Base-by-base conservation (phyloP, 2,329 filamentous ascomycete species). In the Hymenoscyphus albidus region DNA sequence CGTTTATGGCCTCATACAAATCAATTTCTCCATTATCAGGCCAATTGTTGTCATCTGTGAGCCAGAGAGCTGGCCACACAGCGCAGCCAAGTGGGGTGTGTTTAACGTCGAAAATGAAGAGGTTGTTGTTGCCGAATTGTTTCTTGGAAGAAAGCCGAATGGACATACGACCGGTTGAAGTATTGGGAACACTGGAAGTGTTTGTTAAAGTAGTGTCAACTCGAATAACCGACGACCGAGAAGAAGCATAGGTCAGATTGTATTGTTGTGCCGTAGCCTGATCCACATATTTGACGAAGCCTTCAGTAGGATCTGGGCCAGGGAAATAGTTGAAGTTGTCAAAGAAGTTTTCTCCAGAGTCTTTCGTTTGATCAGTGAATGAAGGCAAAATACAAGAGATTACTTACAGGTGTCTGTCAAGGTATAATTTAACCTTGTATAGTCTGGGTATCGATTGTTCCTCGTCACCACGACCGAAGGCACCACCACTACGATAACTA, bases 221-320 rank as follows among this genome's bases (percentile, higher is more conserved):
- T 55, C 78, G 80, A 38, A 90, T 73, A 18, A 89, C 70, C 10
- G 86, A 86, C 0, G 83, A 79, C 48, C 77, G 76, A 1, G 78
- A 70, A 0, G 82, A 81, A 5, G 86, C 84, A 70, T 84, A 85
- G 0, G 88, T 90, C 39, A 90, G 80, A 75, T 90, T 90, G 79
- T 82, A 66, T 70, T 76, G 61, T 13, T 60, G 35, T 9, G 73
- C 65, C 61, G 65, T 32, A 54, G 51, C 62, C 2, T 67, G 64
- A 14, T 68, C 66, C n/a, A 78, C 80, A 65, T 79, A 83, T 69
- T 80, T 73, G 3, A 82, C 80, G 63, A 80, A 80, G 0, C 80
- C 80, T 3, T 69, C 48, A 4, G 80, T 76, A 4, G 80, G 80
- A 64, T 82, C 80, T 55, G 77, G 74, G 6, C 71, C 77, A 1